Evolutionary conservation across 1,284 basidiomycete species (phyloP).

Genomic region (Agaricales sp.): DNA sequence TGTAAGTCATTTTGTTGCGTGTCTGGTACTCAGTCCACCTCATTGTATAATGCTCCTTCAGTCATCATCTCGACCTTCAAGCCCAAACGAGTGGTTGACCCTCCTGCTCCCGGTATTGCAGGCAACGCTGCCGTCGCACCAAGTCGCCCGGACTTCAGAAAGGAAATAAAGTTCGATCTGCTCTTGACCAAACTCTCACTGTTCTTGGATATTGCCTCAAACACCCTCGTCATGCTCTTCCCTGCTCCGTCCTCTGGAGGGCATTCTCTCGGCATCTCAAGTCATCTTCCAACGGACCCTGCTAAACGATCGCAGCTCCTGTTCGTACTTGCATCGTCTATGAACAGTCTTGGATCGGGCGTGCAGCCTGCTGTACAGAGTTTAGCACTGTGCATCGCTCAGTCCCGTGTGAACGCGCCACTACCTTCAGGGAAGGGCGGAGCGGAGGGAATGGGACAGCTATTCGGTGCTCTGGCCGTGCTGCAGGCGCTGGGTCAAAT

Average conservation of each 20-base stretch:
- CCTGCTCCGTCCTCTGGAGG: constrained; percentile 31
- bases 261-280: not conserved
- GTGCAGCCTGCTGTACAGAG: constrained; percentile 58
- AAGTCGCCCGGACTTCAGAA: constrained; percentile 8
- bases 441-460: constrained; percentile 33
- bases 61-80: constrained; percentile 37
- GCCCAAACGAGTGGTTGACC: constrained; percentile 6
- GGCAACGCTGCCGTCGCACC: not conserved
- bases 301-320: constrained; percentile 29
- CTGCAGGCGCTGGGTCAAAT: constrained; percentile 55
- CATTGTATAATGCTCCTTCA: constrained; percentile 12
- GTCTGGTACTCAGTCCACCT: not conserved
- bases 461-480: constrained; percentile 62
- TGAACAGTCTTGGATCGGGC: constrained; percentile 53
- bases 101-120: not conserved
- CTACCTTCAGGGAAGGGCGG: constrained; percentile 8
- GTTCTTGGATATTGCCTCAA: constrained; percentile 53
- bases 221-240: constrained; percentile 43
- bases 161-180: constrained; percentile 64
- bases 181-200: constrained; percentile 48
- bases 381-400: constrained; percentile 57
- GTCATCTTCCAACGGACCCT: constrained; percentile 7
- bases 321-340: constrained; percentile 45
- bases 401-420: constrained; percentile 32
- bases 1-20: constrained; percentile 25